A percentile compares a stretch with the other conserved stretches of the same genome.
Evolutionary conservation across 164 flowering plant species (phyloP).

Genomic region (Platanus orientalis): DNA sequence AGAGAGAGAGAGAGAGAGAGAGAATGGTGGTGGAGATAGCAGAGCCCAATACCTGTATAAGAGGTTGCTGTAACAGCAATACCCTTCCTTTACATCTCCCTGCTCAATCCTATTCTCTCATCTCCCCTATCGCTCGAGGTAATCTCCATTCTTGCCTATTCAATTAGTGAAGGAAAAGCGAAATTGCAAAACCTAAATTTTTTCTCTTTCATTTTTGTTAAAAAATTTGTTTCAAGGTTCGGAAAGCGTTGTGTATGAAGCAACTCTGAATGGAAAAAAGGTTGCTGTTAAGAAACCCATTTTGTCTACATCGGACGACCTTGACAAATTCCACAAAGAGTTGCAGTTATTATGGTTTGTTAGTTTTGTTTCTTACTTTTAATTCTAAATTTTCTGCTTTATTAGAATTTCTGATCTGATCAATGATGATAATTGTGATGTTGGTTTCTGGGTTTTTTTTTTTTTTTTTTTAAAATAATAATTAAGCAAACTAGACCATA

Average conservation of each 20-base stretch:
- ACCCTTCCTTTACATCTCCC: constrained; percentile 74
- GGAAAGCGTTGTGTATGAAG: constrained; percentile 90
- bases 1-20: constrained; percentile 16
- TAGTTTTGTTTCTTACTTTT: neutral
- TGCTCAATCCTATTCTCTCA: constrained; percentile 59
- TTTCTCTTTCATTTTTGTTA: neutral
- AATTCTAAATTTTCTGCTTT: neutral
- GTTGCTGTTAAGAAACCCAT: constrained; percentile 87
- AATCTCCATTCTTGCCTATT: neutral
- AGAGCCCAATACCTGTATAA: constrained; percentile 76
- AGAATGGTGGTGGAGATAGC: constrained; percentile 45
- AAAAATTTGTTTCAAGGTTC: constrained; percentile 39
- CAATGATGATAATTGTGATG: neutral
- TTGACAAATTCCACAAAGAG: constrained; percentile 72
- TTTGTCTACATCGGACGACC: constrained; percentile 67
- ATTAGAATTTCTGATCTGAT: neutral
- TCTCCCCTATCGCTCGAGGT: constrained; percentile 80
- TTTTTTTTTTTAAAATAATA: neutral
- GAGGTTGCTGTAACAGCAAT: constrained; percentile 84
- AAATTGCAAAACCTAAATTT: neutral
- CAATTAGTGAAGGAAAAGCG: neutral
- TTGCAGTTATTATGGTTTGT: constrained; percentile 74
- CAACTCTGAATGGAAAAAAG: constrained; percentile 41
- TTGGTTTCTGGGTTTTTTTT: constrained; percentile 4
- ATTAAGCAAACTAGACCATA: constrained; percentile 72